Evolutionary conservation across 148 eudicot genomes (phyloP), one percentile per base, ranked within the genome.

Genomic region (Heliosperma pusillum): DNA sequence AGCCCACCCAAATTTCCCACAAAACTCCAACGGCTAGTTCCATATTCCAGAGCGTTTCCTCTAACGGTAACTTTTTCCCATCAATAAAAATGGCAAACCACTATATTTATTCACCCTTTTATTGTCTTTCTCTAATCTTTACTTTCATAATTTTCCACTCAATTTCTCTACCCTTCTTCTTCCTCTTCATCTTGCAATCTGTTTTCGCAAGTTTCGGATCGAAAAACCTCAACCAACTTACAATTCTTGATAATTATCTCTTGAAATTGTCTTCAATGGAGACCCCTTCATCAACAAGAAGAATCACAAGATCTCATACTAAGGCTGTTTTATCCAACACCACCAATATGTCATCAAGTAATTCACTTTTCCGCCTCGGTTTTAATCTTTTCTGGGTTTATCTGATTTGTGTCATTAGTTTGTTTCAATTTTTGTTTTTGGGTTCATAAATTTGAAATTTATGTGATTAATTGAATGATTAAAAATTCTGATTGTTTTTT

Each of bases 241-340:
- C 26, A 1, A 19, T 30, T 65, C 22, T 30, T 30, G n/a, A 63
- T 19, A 3, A 7, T 45, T 42, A 61, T 50, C 42, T 40, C 53
- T 21, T 21, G 16, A 50, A 13, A 50, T 16, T 50, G 55, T 4
- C 57, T 53, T 74, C 73, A 77, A 91, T 91, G 98, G 98, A 94
- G 66, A 86, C 95, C 33, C 97, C 97, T 62, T 86, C 90, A 70
- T 86, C 97, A 16, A 72, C 91, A 33, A 85, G 90, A 85, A 89
- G 90, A 74, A 33, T 82, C 2, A 88, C 93, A 66, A 87, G 93
- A 80, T 93, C 97, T 13, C 97, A 91, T 60, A 76, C 88, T 52
- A 12, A 58, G 65, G 85, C 86, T 73, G 58, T 80, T 73, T 24
- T 55, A 12, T 44, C 74, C 22, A 59, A 44, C 42, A 69, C 33